A percentile compares a stretch with the other conserved stretches of the same genome.
Evolutionary conservation across 176 grass and related monocot species (phyloP).

Genomic region (Rhynchospora tenuis): DNA sequence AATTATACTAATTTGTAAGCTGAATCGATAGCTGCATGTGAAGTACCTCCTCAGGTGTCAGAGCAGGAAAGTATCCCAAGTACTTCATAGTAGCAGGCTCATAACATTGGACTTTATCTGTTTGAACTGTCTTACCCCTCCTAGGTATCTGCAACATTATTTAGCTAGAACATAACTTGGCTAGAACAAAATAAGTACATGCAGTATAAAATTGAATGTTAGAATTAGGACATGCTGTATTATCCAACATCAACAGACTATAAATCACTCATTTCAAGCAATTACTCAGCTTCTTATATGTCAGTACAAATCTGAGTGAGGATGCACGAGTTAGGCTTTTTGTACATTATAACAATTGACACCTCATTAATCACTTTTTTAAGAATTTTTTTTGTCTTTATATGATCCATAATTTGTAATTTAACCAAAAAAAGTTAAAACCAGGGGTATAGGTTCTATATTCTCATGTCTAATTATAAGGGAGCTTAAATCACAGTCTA

Average conservation of each 20-base stretch:
- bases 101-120: slow-evolving; percentile 82
- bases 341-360: not conserved
- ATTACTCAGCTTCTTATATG: not conserved
- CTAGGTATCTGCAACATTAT: slow-evolving; percentile 60
- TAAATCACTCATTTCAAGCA: not conserved
- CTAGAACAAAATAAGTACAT: not conserved
- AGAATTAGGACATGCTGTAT: not conserved
- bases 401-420: not conserved
- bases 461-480: not conserved
- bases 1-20: not conserved
- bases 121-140: slow-evolving; percentile 57
- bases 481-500: slow-evolving; percentile 9
- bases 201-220: slow-evolving; percentile 2
- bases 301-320: not conserved
- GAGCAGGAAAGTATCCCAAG: slow-evolving; percentile 64
- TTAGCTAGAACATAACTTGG: slow-evolving; percentile 1
- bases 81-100: slow-evolving; percentile 99
- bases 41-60: slow-evolving; percentile 75
- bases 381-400: not conserved
- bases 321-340: not conserved
- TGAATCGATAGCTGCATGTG: not conserved
- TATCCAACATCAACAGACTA: not conserved
- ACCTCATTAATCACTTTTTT: not conserved
- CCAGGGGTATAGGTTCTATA: not conserved
- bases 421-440: not conserved